A percentile compares a stretch with the other conserved stretches of the same genome.
These are phyloP conservation scores for Globisporangium parvum DNA, from an alignment of 352 stramenopile genomes.

Conservation along the genomic window DNA sequence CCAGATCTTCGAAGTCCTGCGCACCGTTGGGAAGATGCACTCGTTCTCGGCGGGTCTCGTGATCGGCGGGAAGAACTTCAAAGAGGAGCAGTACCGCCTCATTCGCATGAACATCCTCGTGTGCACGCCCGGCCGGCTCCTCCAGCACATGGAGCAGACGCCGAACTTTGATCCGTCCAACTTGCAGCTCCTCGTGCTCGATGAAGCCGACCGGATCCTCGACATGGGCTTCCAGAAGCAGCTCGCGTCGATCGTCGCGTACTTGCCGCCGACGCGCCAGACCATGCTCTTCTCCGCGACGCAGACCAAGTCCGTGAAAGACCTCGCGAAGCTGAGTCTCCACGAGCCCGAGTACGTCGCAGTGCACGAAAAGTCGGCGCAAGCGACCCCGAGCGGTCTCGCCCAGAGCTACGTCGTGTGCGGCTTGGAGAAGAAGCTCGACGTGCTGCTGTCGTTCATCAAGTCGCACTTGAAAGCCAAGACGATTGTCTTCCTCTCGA, in stretches of 20 bases:
- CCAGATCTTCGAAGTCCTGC: slow-evolving; percentile 99
- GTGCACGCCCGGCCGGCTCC: slow-evolving; percentile 93
- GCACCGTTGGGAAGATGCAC: slow-evolving; percentile 93
- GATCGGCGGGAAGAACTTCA: slow-evolving; percentile 95
- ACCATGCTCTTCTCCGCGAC: slow-evolving; percentile 97
- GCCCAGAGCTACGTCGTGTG: slow-evolving; percentile 96
- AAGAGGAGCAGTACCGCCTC: slow-evolving; percentile 94
- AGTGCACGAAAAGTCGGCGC: slow-evolving; percentile 91
- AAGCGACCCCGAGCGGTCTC: slow-evolving; percentile 90
- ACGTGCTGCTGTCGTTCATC: slow-evolving; percentile 98
- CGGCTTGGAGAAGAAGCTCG: slow-evolving; percentile 93
- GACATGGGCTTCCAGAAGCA: slow-evolving; percentile 99
- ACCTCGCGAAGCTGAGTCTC: slow-evolving; percentile 94
- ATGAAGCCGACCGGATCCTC: slow-evolving; percentile 99
- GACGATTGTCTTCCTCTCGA: slow-evolving; percentile 98
- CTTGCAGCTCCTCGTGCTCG: slow-evolving; percentile 96
- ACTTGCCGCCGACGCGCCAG: slow-evolving; percentile 92
- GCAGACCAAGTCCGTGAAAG: slow-evolving; percentile 96
- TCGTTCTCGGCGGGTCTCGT: slow-evolving; percentile 95
- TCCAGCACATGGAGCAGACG: slow-evolving; percentile 99
- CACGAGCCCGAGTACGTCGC: slow-evolving; percentile 96
- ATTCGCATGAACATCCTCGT: slow-evolving; percentile 96
- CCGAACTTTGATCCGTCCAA: slow-evolving; percentile 93
- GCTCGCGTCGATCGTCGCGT: slow-evolving; percentile 94
- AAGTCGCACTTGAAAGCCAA: slow-evolving; percentile 98